Evolutionary conservation across 345 rosid genomes (phyloP), one percentile per base, ranked within the genome.

Genomic region (Eucalyptus rudis): DNA sequence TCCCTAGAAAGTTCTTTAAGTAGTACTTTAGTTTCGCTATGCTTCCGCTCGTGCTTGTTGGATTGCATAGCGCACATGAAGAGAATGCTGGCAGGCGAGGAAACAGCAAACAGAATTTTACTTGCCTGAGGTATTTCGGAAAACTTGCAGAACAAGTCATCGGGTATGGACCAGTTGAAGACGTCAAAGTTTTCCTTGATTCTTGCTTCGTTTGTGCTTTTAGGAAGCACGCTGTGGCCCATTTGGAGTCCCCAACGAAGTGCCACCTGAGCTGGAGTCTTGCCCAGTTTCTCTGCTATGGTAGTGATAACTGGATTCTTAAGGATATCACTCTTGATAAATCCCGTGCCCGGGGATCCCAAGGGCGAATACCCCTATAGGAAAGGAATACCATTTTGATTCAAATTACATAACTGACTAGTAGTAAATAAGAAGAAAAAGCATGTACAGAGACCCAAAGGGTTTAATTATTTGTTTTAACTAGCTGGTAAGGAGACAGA

Each of bases 201-300:
- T 94, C 99, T 91, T 31, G 54, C 90, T 90, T 94, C 98, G 8
- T 94, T 44, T 8, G 94, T 94, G 89, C 99, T 96, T 91, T 96
- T 97, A 5, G 98, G 99, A 86, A 97, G 97, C 33, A 96, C 98
- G 56, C 98, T 94, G 43, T 96, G 95, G 51, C 98, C 99, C 95
- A 92, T 94, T 91, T 96, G 97, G 79, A 97, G 91, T 31, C 99
- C 98, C 98, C 99, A 97, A 47, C 97, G 96, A 27, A 96, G 90
- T 27, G 96, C 95, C 87, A 97, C 97, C 90, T 96, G 98, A 13
- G 99, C 98, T 76, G 97, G 94, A 87, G 96, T 94, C 93, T 95
- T 97, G 80, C 97, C 93, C 45, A 96, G 89, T 90, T 95, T 92
- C 93, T 93, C 95, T 15, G 98, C 98, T 88, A 96, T 95, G 87